Evolutionary conservation across 306 rosid genomes (phyloP).

Genomic region (Dryas octopetala): DNA sequence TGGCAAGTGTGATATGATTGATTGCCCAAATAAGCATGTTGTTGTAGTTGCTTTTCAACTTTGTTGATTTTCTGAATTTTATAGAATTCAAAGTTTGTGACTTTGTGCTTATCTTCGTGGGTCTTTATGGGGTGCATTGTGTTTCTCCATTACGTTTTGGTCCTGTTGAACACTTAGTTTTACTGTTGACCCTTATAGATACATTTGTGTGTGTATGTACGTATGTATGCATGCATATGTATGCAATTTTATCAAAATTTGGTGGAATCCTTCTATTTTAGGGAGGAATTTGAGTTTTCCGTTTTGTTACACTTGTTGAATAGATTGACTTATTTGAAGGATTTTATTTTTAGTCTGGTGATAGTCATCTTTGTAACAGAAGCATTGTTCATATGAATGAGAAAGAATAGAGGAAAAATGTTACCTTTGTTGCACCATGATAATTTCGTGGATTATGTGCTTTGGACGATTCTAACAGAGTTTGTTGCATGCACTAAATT

Average conservation of each 20-base stretch:
- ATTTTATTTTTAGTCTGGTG: background rate
- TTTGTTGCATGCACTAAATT: background rate
- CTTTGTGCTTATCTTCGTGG: background rate
- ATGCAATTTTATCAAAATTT: background rate
- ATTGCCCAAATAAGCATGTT: background rate
- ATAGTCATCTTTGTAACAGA: background rate
- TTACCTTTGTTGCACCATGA: background rate
- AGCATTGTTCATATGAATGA: background rate
- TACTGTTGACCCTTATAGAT: background rate
- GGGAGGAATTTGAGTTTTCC: background rate
- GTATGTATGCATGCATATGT: too few relatives aligned
- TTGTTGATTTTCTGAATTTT: conserved; percentile 4
- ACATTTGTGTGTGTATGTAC: background rate
- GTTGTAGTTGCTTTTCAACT: conserved; percentile 1
- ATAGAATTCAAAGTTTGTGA: background rate
- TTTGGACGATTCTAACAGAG: background rate
- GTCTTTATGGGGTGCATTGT: background rate
- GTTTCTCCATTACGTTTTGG: background rate
- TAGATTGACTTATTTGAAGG: background rate
- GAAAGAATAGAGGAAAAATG: background rate
- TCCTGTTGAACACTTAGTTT: background rate
- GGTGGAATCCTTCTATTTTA: background rate
- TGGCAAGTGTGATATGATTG: background rate
- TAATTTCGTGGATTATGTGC: background rate
- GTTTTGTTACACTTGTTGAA: background rate